phyloP scores from a whole-genome alignment of 306 rosid genomes.

The Castanea mollissima region DNA sequence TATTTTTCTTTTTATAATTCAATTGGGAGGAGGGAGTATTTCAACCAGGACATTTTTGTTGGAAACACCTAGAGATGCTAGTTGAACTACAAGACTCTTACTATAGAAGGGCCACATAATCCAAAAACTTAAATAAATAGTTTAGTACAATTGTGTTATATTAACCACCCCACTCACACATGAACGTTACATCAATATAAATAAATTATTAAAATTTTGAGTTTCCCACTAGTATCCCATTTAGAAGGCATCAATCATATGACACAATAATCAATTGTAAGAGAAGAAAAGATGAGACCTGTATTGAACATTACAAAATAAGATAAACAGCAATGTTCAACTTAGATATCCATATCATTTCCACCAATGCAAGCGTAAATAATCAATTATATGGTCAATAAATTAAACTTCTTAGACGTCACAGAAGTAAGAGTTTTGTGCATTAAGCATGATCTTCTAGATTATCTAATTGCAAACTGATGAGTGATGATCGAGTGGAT shows the following conservation, averaged over 20 bases:
- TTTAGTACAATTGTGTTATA: too few species aligned
- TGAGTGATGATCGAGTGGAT: background rate
- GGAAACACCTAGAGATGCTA: too few species aligned
- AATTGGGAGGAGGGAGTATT: too few species aligned
- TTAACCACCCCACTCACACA: too few species aligned
- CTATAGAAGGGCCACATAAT: too few species aligned
- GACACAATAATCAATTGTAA: background rate
- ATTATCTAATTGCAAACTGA: background rate
- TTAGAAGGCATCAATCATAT: slow-evolving; percentile 11
- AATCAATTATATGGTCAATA: background rate
- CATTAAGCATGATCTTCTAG: background rate
- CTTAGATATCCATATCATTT: background rate
- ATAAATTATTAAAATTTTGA: background rate
- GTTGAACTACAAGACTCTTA: too few species aligned
- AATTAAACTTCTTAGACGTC: background rate
- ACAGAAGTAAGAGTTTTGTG: too few species aligned
- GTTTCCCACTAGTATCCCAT: slow-evolving; percentile 4
- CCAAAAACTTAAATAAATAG: too few species aligned
- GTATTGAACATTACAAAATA: background rate
- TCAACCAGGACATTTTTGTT: too few species aligned
- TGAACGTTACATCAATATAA: background rate
- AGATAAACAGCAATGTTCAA: background rate
- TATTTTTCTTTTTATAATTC: too few species aligned
- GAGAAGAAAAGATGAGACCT: background rate
- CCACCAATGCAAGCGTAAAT: background rate